Evolutionary conservation across 768 basidiomycete species (phyloP).

Genomic region (Coprinopsis marcescibilis): DNA sequence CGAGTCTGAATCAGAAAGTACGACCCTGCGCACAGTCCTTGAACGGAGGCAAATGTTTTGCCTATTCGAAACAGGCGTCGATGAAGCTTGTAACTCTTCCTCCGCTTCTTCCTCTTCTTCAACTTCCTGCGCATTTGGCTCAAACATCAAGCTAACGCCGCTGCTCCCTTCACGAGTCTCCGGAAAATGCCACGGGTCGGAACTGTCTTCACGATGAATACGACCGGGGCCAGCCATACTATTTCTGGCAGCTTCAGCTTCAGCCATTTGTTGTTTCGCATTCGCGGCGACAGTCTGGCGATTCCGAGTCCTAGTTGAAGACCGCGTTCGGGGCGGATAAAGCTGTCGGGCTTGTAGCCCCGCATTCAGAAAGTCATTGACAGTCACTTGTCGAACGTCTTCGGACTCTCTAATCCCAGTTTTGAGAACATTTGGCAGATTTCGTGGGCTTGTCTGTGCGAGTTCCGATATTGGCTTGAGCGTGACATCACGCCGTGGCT

Average conservation of each 20-base stretch:
- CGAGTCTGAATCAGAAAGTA: neutral
- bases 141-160: too few species aligned
- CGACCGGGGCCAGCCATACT: neutral
- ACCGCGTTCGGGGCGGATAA: neutral
- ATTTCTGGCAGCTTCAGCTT: neutral
- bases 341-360: neutral
- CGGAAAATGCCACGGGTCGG: neutral
- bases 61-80: neutral
- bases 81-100: neutral
- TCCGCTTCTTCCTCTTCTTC: neutral
- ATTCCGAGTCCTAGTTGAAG: neutral
- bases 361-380: neutral
- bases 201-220: neutral
- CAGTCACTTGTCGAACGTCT: neutral
- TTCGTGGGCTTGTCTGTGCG: neutral
- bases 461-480: neutral
- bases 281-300: too few species aligned
- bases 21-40: neutral
- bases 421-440: neutral
- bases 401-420: neutral
- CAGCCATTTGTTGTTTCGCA: too few species aligned
- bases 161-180: neutral
- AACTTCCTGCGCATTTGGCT: too few species aligned
- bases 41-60: neutral
- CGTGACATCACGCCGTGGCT: too few species aligned